Evolutionary conservation across 2,329 filamentous ascomycete genomes (phyloP).

Genomic region (Neonectria ditissima): DNA sequence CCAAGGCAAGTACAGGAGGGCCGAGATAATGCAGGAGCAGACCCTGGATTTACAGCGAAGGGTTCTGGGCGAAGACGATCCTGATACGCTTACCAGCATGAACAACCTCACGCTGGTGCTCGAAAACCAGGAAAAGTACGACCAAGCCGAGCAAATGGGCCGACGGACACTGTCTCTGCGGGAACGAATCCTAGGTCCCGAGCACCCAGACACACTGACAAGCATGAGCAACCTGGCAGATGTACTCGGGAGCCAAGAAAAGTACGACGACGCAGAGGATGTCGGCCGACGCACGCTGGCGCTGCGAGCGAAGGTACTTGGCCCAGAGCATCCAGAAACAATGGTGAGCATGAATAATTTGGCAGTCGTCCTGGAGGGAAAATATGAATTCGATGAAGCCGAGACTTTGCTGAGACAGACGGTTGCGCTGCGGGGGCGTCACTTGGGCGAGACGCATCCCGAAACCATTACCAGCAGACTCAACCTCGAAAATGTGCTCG

Average conservation of each 20-base stretch:
- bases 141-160: background rate
- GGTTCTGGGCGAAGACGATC: too few species aligned
- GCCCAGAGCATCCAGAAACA: background rate
- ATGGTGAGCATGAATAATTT: slow-evolving; percentile 4
- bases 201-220: background rate
- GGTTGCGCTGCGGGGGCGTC: background rate
- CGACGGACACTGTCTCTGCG: background rate
- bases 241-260: background rate
- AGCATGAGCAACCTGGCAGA: background rate
- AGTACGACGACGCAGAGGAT: background rate
- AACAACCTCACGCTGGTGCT: background rate
- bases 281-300: background rate
- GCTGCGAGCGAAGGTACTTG: background rate
- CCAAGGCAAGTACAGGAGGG: too few species aligned
- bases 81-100: too few species aligned
- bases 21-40: too few species aligned
- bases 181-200: background rate
- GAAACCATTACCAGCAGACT: background rate
- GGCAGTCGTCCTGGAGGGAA: background rate
- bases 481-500: slow-evolving; percentile 3
- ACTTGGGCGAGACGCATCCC: background rate
- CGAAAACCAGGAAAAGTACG: background rate
- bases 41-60: too few species aligned
- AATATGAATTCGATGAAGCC: background rate
- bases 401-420: background rate